Percentiles rank a stretch among this genome's conserved stretches.
Conservation (phyloP, 1,139 yeast genomes). For the Pichia sp. region DNA sequence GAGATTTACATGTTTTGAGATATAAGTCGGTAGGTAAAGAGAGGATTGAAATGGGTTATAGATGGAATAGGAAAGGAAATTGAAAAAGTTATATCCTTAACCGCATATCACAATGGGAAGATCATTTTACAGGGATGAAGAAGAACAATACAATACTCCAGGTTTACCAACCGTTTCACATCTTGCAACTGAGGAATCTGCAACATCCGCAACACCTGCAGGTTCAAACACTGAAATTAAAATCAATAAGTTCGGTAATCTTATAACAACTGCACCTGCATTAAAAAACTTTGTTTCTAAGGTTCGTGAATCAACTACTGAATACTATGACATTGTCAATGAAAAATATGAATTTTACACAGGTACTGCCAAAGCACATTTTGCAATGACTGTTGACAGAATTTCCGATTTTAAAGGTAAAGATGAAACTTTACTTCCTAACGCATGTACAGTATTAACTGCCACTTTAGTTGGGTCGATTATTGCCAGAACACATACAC, state of each 20-base stretch:
- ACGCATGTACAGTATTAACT: slow-evolving; percentile 48
- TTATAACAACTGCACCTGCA: slow-evolving; percentile 42
- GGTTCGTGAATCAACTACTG: slow-evolving; percentile 35
- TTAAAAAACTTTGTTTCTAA: slow-evolving; percentile 39
- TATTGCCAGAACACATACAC: slow-evolving; percentile 39
- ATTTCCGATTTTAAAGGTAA: slow-evolving; percentile 27
- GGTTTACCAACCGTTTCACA: slow-evolving; percentile 38
- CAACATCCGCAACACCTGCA: slow-evolving; percentile 34
- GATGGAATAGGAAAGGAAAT: too few relatives aligned
- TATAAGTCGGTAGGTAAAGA: too few relatives aligned
- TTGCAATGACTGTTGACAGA: slow-evolving; percentile 28
- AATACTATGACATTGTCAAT: slow-evolving; percentile 34
- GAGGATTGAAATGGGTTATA: too few relatives aligned
- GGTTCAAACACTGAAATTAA: slow-evolving; percentile 34
- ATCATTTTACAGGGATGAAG: slow-evolving; percentile 50
- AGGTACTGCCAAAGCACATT: slow-evolving; percentile 42
- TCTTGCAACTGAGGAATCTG: slow-evolving; percentile 29
- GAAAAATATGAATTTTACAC: slow-evolving; percentile 43
- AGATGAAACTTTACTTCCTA: slow-evolving; percentile 45
- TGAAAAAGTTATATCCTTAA: too few relatives aligned
- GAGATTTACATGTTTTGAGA: too few relatives aligned
- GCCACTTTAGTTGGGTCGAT: slow-evolving; percentile 53
- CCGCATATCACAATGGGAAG: slow-evolving; percentile 26
- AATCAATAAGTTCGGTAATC: slow-evolving; percentile 47
- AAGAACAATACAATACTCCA: slow-evolving; percentile 41